Conservation (phyloP, 2,329 filamentous ascomycete species). For the Ophiocordyceps camponoti-rufipedis region DNA sequence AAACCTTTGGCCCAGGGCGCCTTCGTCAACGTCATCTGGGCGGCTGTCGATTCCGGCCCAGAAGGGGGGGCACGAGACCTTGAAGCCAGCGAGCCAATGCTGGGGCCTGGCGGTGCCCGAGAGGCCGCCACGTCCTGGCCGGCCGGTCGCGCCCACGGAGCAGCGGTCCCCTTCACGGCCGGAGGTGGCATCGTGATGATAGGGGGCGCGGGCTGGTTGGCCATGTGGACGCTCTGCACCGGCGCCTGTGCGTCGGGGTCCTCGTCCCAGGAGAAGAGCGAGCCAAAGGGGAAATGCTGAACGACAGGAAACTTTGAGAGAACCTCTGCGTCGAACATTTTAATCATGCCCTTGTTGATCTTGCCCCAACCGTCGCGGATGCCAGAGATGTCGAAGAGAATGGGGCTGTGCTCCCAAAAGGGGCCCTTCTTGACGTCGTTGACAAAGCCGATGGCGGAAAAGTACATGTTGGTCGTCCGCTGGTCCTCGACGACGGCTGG, state of each 20-base stretch:
- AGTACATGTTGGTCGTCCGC: constrained; percentile 66
- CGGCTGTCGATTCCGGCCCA: constrained; percentile 13
- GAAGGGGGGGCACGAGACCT: constrained; percentile 6
- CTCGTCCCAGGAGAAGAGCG: constrained; percentile 57
- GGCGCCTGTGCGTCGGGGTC: constrained; percentile 41
- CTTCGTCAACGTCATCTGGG: constrained; percentile 23
- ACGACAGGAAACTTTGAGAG: constrained; percentile 93
- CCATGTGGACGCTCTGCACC: constrained; percentile 34
- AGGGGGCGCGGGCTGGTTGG: constrained; percentile 26
- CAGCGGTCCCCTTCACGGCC: constrained; percentile 17
- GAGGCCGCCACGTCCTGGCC: constrained; percentile 21
- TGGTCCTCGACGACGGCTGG: constrained; percentile 44
- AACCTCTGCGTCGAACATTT: constrained; percentile 97
- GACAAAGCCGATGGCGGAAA: constrained; percentile 90
- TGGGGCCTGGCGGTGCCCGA: constrained; percentile 14
- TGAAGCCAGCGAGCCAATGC: constrained; percentile 8
- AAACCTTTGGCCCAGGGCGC: constrained; percentile 26
- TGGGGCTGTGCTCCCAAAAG: constrained; percentile 94
- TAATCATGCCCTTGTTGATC: constrained; percentile 98
- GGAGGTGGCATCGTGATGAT: constrained; percentile 4
- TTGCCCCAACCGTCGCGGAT: constrained; percentile 92
- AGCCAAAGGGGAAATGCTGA: constrained; percentile 83
- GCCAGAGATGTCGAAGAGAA: constrained; percentile 85
- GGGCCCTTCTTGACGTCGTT: constrained; percentile 92
- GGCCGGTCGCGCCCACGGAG: constrained; percentile 23